phyloP scores from a whole-genome alignment of 2,329 filamentous ascomycete genomes.

The Phaeoacremonium minimum region DNA sequence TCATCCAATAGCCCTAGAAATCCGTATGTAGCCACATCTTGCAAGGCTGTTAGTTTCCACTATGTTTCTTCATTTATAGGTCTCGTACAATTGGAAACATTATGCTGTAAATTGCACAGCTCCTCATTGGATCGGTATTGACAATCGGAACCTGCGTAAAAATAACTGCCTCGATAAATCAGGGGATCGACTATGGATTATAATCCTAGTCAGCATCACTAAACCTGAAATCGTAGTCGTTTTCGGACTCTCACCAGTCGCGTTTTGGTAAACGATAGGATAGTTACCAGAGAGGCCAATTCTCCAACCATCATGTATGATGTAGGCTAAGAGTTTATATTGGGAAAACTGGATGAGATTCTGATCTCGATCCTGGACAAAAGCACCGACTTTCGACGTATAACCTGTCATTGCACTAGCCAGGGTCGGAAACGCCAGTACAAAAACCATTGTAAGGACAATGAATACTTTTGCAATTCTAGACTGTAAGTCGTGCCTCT shows the following conservation, averaged over 20 bases:
- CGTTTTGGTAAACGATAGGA: not conserved
- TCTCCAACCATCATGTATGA: slow-evolving; percentile 2
- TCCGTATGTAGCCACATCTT: too few species aligned
- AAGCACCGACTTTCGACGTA: slow-evolving; percentile 13
- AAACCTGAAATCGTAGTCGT: not conserved
- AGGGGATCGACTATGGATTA: not conserved
- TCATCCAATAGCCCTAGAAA: too few species aligned
- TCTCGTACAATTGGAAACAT: too few species aligned
- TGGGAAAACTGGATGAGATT: not conserved
- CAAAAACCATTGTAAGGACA: slow-evolving; percentile 15
- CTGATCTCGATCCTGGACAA: slow-evolving; percentile 8
- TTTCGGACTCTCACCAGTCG: not conserved
- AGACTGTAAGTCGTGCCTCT: slow-evolving; percentile 12
- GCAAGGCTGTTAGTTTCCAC: too few species aligned
- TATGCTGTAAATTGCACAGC: too few species aligned
- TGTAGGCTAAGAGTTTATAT: not conserved
- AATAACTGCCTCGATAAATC: not conserved
- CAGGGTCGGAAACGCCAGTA: slow-evolving; percentile 20
- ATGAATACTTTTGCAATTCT: slow-evolving; percentile 16
- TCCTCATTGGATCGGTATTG: not conserved
- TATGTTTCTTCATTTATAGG: too few species aligned
- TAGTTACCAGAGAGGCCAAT: not conserved
- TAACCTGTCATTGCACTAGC: slow-evolving; percentile 23
- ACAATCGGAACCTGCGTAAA: too few species aligned
- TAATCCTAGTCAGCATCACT: not conserved